Base-by-base conservation (phyloP, 352 stramenopile species). In the Thalassiosira ordinaria region DNA sequence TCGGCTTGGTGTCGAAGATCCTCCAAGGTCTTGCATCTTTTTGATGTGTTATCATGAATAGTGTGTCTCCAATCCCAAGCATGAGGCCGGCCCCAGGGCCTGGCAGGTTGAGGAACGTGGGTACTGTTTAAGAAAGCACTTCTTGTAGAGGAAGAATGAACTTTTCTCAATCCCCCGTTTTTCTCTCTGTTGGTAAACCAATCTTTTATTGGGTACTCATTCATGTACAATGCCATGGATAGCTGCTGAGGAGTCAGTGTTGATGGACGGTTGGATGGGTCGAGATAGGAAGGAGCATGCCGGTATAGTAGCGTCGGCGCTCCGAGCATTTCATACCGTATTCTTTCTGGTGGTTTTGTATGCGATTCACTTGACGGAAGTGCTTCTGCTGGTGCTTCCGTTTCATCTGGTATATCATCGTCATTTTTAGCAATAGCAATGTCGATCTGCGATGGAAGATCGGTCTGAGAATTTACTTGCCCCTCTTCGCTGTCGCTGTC, bases 301-400 rank as follows among this genome's bases (percentile, higher is more conserved):
- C 75, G 68, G 62, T 87, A 81, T 1, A 84, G 35, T 7, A 87
- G 69, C 9, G 59, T 85, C 7, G 80, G 75, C 52, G 74, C 63
- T 24, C 74, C 75, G 33, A 87, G 62, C 63, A 77, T 68, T 77
- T 87, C 35, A 61, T 85, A 85, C 18, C 75, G 41, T 39, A 66
- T 47, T 72, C 59, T 46, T 26, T 67, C 37, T 41, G 59, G 59
- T 46, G 33, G 33, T 41, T 55, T 37, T 55, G n/a, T 41, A 22
- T 46, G 22, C 13, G 26, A 47, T 70, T 66, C 2, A 66, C 22
- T 47, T 14, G 56, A 20, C 13, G 31, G 8, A 47, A 62, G 3
- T 62, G 8, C 24, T 41, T 41, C 33, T 41, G 33, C 18, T 24
- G 44, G 5, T 53, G 44, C 22, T 2, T 35, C 31, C 20, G 24